phyloP scores from a whole-genome alignment of 306 rosid genomes.

The Ammopiptanthus mongolicus region DNA sequence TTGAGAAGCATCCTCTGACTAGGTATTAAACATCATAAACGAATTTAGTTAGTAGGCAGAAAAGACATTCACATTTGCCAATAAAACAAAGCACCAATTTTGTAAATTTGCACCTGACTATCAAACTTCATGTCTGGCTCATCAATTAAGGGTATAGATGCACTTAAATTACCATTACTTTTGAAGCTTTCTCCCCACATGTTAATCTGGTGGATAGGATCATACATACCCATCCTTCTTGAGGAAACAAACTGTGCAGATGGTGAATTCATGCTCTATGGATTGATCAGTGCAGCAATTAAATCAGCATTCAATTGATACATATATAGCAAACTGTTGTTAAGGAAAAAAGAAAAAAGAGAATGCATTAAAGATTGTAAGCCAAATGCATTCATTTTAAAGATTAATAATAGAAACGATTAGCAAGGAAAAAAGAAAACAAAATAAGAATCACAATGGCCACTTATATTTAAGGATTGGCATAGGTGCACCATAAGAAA shows the following conservation, averaged over 20 bases:
- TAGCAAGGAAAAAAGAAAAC: background rate
- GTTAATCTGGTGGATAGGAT: constrained; percentile 80
- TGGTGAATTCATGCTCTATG: constrained; percentile 64
- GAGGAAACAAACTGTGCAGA: constrained; percentile 61
- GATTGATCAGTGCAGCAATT: constrained; percentile 29
- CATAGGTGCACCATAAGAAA: background rate
- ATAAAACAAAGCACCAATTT: constrained; percentile 1
- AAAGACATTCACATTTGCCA: background rate
- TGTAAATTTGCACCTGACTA: constrained; percentile 52
- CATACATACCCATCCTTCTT: constrained; percentile 77
- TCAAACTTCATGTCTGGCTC: constrained; percentile 59
- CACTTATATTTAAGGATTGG: background rate
- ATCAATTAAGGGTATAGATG: constrained; percentile 52
- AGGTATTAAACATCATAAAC: constrained; percentile 14
- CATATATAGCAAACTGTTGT: background rate
- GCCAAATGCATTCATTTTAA: background rate
- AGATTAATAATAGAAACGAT: background rate
- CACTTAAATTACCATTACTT: constrained; percentile 45
- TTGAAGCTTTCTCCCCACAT: constrained; percentile 88
- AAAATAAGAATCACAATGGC: background rate
- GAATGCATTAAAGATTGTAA: background rate
- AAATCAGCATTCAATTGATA: constrained; percentile 15
- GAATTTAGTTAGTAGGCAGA: constrained; percentile 12
- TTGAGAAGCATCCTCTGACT: constrained; percentile 51
- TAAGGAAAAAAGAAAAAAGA: background rate